A percentile compares a stretch with the other conserved stretches of the same genome.
Conservation (phyloP, 768 basidiomycete species). For the Nidularia sp. region DNA sequence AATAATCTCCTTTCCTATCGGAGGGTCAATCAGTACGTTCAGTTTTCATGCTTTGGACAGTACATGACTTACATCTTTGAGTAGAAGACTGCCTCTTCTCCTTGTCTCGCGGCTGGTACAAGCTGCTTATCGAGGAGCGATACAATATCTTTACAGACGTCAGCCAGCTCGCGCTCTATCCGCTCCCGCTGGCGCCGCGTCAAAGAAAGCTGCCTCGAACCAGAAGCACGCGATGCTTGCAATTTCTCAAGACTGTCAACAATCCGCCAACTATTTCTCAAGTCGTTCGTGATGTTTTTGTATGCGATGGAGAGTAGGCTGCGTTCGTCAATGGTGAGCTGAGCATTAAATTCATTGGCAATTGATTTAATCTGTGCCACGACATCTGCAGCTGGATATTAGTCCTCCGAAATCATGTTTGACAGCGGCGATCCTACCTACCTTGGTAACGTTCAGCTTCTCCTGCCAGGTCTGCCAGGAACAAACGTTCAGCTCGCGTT, state of each 20-base stretch:
- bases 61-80: slow-evolving; percentile 66
- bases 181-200: slow-evolving; percentile 70
- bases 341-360: slow-evolving; percentile 61
- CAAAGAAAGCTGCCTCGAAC: slow-evolving; percentile 52
- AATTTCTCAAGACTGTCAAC: slow-evolving; percentile 74
- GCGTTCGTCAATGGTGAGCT: slow-evolving; percentile 79
- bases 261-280: slow-evolving; percentile 83
- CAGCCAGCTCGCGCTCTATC: slow-evolving; percentile 74
- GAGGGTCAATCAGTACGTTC: neutral
- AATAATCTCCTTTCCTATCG: slow-evolving; percentile 67
- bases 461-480: slow-evolving; percentile 79
- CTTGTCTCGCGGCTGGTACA: slow-evolving; percentile 50
- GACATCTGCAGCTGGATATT: slow-evolving; percentile 48
- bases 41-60: neutral
- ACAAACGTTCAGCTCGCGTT: slow-evolving; percentile 35
- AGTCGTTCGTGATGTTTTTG: slow-evolving; percentile 83
- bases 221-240: slow-evolving; percentile 43
- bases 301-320: slow-evolving; percentile 87
- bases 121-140: slow-evolving; percentile 55
- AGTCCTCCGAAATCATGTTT: neutral
- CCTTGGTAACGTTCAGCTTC: slow-evolving; percentile 90
- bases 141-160: slow-evolving; percentile 78
- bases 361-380: slow-evolving; percentile 76
- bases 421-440: slow-evolving; percentile 20
- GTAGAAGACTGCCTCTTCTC: slow-evolving; percentile 88